Percentiles rank a stretch among this genome's conserved stretches.
Evolutionary conservation across 345 rosid species (phyloP).

Genomic region (Pistacia atlantica): DNA sequence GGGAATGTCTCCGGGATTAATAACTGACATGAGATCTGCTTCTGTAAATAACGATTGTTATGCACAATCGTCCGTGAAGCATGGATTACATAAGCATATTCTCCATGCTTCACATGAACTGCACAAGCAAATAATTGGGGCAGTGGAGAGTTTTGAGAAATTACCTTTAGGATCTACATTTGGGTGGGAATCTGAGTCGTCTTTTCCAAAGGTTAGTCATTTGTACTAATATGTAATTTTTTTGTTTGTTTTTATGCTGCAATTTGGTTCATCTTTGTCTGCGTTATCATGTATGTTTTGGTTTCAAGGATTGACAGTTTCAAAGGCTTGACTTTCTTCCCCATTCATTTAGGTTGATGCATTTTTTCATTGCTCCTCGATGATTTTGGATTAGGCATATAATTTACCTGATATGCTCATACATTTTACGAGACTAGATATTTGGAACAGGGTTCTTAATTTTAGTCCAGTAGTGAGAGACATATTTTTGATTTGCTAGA

Average conservation of each 20-base stretch:
- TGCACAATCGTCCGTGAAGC: constrained; percentile 61
- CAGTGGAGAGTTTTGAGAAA: constrained; percentile 36
- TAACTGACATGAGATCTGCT: constrained; percentile 93
- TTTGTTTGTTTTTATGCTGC: not conserved
- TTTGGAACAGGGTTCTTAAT: too few species aligned
- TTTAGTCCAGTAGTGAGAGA: too few species aligned
- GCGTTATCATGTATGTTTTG: not conserved
- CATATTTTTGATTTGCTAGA: too few species aligned
- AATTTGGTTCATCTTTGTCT: not conserved
- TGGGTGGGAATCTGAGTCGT: constrained; percentile 81
- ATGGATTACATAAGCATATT: constrained; percentile 65
- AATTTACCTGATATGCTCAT: too few species aligned
- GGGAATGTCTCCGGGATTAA: constrained; percentile 65
- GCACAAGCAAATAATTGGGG: constrained; percentile 43
- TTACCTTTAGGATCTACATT: constrained; percentile 42
- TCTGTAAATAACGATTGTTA: constrained; percentile 91
- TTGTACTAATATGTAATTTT: not conserved
- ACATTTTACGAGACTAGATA: too few species aligned
- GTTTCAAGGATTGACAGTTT: too few species aligned
- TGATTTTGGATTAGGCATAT: too few species aligned
- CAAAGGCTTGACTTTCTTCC: too few species aligned
- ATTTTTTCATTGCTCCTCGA: too few species aligned
- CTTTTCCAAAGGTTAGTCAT: constrained; percentile 76
- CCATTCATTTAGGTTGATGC: too few species aligned
- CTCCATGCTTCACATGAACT: constrained; percentile 72